Evolutionary conservation across 306 rosid species (phyloP).

Genomic region (Sesbania bispinosa): DNA sequence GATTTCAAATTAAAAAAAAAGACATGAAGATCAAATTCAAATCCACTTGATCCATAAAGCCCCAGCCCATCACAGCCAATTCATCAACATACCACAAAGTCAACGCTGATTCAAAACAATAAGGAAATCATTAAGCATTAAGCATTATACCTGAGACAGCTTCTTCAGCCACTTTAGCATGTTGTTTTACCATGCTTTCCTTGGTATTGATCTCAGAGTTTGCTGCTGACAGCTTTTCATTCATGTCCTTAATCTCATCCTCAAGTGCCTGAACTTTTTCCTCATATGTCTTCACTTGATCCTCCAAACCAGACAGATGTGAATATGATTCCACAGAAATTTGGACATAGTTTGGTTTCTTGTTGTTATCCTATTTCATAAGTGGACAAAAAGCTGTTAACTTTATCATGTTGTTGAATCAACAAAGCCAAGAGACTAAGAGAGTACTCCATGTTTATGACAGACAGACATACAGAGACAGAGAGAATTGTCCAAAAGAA

Average conservation of each 20-base stretch:
- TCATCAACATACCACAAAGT: no score
- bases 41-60: no score
- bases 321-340: conserved; percentile 90
- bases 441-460: no score
- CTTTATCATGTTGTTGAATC: conserved; percentile 18
- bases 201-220: conserved; percentile 78
- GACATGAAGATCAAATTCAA: no score
- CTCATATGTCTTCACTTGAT: conserved; percentile 68
- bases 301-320: conserved; percentile 77
- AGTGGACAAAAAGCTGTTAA: conserved; percentile 9
- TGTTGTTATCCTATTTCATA: conserved; percentile 56
- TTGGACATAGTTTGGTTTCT: conserved; percentile 77
- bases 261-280: conserved; percentile 69
- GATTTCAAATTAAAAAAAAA: no score
- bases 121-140: no score
- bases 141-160: conserved; percentile 81
- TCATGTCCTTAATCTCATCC: conserved; percentile 63
- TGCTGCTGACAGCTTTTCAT: conserved; percentile 72
- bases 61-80: no score
- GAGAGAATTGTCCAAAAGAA: no score
- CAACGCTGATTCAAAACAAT: no score
- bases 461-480: no score
- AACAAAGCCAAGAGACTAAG: background rate
- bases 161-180: conserved; percentile 97
- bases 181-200: conserved; percentile 86